Evolutionary conservation across 306 rosid species (phyloP), one percentile per base, ranked within the genome.

Genomic region (Astragalus membranaceus): DNA sequence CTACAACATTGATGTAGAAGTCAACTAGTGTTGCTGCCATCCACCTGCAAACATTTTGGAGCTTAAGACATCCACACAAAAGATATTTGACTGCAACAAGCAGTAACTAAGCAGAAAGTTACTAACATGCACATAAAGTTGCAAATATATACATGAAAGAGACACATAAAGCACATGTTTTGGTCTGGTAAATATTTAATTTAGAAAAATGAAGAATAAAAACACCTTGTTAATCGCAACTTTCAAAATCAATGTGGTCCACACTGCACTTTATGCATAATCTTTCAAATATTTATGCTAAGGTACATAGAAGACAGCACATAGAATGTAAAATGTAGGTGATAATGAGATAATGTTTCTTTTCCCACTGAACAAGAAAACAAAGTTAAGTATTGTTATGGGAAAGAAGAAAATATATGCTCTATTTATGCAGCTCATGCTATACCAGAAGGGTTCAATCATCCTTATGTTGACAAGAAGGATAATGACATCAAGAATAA

Each of bases 1-100:
- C 91, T 67, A 76, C 70, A 49, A 87, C 89, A 73, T 88, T 90
- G 88, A 90, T 69, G 72, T 88, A 90, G 85, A 93, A 93, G 84
- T 90, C 97, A 53, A 93, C 23, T 6, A 90, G 85, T 30, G 96
- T 88, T 64, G 97, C 90, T 16, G 16, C 4, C 96, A 84, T 66
- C 97, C 93, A 90, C 79, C 98, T 93, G 88, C 72, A 83, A 83
- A 71, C 12, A 62, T 42, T 76, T 75, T 36, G 79, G 32, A 82
- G 72, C 44, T 68, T 32, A 32, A 73, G 37, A 54, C 39, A 54
- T 73, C 55, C 73, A 36, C 59, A 16, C 10, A 39, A 72, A 68
- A 62, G 7, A 53, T 64, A 76, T 32, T 46, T 50, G 78, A 65
- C 69, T 1, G 62, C 60, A 42, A 46, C 51, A 68, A 41, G 69